phyloP scores from a whole-genome alignment of 306 rosid species.

The Myrica gale region DNA sequence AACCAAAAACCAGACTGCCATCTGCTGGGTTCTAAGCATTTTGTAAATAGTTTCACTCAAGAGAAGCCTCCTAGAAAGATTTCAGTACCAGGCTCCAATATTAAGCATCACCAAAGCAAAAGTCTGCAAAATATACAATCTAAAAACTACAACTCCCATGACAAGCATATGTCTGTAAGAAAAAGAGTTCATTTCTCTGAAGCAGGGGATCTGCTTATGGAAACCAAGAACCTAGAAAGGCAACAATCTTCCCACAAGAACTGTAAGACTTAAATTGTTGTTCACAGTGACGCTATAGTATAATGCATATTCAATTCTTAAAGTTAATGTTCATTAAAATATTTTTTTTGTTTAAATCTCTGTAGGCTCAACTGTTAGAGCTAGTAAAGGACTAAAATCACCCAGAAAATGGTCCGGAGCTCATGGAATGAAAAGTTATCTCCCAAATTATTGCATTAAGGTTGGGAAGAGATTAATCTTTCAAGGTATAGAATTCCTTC shows the following conservation, averaged over 20 bases:
- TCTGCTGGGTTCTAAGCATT: constrained; percentile 42
- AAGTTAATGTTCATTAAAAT: not conserved
- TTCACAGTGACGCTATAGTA: not conserved
- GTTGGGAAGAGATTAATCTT: constrained; percentile 48
- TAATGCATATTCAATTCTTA: constrained; percentile 16
- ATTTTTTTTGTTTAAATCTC: constrained; percentile 28
- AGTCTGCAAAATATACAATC: constrained; percentile 29
- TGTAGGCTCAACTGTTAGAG: constrained; percentile 52
- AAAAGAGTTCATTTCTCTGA: constrained; percentile 65
- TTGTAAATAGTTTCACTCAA: constrained; percentile 23
- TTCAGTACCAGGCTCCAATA: constrained; percentile 27
- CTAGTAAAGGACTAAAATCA: constrained; percentile 37
- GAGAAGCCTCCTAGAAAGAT: constrained; percentile 14
- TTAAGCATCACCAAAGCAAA: constrained; percentile 34
- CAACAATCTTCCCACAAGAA: constrained; percentile 38
- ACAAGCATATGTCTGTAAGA: constrained; percentile 35
- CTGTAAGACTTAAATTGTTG: constrained; percentile 13
- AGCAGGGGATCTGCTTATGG: constrained; percentile 43
- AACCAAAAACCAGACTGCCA: constrained; percentile 28
- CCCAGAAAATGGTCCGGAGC: constrained; percentile 33
- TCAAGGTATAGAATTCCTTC: constrained; percentile 69
- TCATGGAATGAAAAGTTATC: constrained; percentile 29
- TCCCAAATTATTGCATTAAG: constrained; percentile 32
- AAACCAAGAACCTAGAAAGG: constrained; percentile 39
- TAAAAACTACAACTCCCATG: constrained; percentile 28